These are phyloP conservation scores for Chondrus crispus DNA, from an alignment of 23 red algal genomes.

Conservation along the genomic window DNA sequence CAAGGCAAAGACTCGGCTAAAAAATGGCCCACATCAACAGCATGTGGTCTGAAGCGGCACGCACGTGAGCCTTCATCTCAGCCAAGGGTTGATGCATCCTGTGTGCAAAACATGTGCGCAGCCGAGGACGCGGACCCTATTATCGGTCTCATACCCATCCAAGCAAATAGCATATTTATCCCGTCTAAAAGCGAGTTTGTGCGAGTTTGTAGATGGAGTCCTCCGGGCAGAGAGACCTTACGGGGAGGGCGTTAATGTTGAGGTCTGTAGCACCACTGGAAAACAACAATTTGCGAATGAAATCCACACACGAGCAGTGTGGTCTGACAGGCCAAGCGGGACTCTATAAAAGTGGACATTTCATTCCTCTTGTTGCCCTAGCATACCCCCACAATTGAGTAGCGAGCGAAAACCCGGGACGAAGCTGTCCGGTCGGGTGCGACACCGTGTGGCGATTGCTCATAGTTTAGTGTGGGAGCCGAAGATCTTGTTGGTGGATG, in stretches of 20 bases:
- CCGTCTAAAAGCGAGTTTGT: conserved; percentile 43
- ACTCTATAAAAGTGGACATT: too few relatives aligned
- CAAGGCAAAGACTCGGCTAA: too few relatives aligned
- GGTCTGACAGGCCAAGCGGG: conserved; percentile 30
- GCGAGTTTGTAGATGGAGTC: conserved; percentile 12
- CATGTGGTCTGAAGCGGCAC: conserved; percentile 60
- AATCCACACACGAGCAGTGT: conserved; percentile 58
- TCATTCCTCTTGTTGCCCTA: too few relatives aligned
- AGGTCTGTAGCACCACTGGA: conserved; percentile 44
- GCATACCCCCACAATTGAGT: too few relatives aligned
- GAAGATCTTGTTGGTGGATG: too few relatives aligned
- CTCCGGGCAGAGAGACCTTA: conserved; percentile 54
- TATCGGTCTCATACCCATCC: conserved; percentile 60
- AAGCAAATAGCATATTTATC: conserved; percentile 84
- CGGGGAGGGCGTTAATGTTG: conserved; percentile 52
- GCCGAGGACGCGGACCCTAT: conserved; percentile 68
- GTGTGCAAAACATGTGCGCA: conserved; percentile 90
- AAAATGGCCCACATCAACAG: conserved; percentile 32
- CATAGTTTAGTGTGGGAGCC: too few relatives aligned
- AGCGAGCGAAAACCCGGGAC: too few relatives aligned
- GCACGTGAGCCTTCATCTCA: conserved; percentile 53
- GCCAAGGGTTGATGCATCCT: conserved; percentile 84
- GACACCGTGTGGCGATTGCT: too few relatives aligned
- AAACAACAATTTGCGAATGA: conserved; percentile 27
- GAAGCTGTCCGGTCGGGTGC: too few relatives aligned